Base-by-base conservation (phyloP, 768 basidiomycete species). In the Pleurotus ostreatus region DNA sequence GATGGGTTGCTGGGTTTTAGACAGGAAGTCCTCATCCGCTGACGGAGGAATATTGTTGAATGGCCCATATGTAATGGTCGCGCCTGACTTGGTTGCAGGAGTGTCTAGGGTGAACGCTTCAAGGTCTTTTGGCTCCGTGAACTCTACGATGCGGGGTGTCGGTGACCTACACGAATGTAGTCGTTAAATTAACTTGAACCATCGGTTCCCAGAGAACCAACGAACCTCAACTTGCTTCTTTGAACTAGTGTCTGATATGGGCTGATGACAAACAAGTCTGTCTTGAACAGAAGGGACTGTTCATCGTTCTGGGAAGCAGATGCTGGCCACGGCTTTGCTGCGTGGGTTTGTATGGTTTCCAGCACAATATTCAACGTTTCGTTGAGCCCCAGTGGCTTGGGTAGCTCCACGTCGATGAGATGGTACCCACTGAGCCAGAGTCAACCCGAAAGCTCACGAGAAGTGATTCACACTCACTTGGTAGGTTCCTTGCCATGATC, bases 11-110 rank as follows among this genome's bases (percentile, higher is more conserved):
- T 95, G 92, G 63, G 83, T 71, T 44, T 76, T 70, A 56, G 77
- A 68, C 46, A 85, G 69, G 66, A 91, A 92, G 3, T 74, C 74
- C 6, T 70, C 48, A 49, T 74, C 78, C 1, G 84, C 70, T 2
- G 92, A 88, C 8, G 82, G 65, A 12, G 85, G 88, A 46, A 96
- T 76, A 57, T 85, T 80, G 65, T 83, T 80, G 73, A 84, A 97
- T 12, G 95, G 94, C 1, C 95, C 95, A 62, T 95, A 95, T 9
- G 91, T 93, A 37, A 97, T 70, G 4, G 88, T 88, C 6, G 88
- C 78, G 38, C 92, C 89, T 45, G 88, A 82, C 69, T 90, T 89
- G 39, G 85, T 84, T 4, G 81, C 86, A 4, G 80, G 65, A 22
- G 69, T 72, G n/a, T 87, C 88, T 15, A 74, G 68, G 13, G 83